A percentile compares a stretch with the other conserved stretches of the same genome.
Conservation (phyloP, 2,329 filamentous ascomycete species). For the Pseudogymnoascus sp. region DNA sequence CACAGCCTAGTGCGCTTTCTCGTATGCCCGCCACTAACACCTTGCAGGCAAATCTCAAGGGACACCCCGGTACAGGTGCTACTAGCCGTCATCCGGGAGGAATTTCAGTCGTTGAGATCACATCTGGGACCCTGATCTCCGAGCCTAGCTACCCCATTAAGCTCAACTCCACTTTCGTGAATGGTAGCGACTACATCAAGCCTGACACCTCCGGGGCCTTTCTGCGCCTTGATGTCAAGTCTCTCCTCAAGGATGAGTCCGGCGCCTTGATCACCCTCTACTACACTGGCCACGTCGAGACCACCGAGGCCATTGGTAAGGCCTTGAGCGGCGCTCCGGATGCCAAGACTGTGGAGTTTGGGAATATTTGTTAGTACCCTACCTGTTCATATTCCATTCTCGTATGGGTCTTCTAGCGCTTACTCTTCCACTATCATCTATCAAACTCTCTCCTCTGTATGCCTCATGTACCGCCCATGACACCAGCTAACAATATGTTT, state of each 20-base stretch:
- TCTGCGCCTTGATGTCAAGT: constrained; percentile 34
- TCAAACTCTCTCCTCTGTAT: neutral
- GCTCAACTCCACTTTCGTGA: constrained; percentile 32
- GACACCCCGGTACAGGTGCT: neutral
- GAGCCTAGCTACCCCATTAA: constrained; percentile 31
- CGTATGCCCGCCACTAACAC: neutral
- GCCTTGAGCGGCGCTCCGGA: constrained; percentile 30
- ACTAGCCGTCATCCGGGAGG: neutral
- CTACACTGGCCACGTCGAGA: constrained; percentile 34
- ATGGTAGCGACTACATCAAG: constrained; percentile 36
- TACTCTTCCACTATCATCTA: neutral
- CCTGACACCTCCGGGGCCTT: constrained; percentile 33
- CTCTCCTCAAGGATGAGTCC: constrained; percentile 31
- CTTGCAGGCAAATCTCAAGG: neutral
- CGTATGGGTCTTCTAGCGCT: neutral
- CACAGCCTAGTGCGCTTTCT: neutral
- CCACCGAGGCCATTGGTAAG: constrained; percentile 29
- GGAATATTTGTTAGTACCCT: constrained; percentile 32
- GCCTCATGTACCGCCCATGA: neutral
- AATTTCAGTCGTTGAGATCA: constrained; percentile 14
- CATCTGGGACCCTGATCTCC: constrained; percentile 30
- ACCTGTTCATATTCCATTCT: neutral
- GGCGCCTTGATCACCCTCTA: constrained; percentile 32
- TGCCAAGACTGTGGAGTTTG: constrained; percentile 34
- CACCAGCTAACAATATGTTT: neutral